phyloP scores from a whole-genome alignment of 305 asterid species.

The Fraxinus ornus region DNA sequence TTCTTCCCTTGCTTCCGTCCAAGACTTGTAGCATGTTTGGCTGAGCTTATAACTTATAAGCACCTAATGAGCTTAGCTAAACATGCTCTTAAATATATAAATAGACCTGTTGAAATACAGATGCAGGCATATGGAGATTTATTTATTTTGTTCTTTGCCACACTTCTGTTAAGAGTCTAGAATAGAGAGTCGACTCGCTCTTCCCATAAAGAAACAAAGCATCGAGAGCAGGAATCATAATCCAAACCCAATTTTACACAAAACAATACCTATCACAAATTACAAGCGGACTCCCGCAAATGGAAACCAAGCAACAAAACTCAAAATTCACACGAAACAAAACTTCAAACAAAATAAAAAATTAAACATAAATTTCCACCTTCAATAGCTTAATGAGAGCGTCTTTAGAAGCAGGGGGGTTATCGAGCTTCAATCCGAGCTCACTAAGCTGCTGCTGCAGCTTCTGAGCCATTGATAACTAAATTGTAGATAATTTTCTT shows the following conservation, averaged over 20 bases:
- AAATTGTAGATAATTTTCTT: slow-evolving; percentile 21
- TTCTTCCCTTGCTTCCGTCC: not conserved
- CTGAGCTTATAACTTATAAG: not conserved
- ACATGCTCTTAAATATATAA: not conserved
- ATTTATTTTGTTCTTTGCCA: not conserved
- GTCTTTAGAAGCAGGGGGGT: slow-evolving; percentile 67
- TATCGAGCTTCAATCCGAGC: slow-evolving; percentile 81
- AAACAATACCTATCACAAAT: slow-evolving; percentile 15
- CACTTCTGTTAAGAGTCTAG: not conserved
- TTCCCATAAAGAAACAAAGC: not conserved
- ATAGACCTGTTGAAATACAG: not conserved
- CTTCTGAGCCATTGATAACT: slow-evolving; percentile 51
- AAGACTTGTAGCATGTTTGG: not conserved
- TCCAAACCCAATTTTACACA: slow-evolving; percentile 17
- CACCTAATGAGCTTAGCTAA: not conserved
- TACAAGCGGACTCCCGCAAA: slow-evolving; percentile 3
- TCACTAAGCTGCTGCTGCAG: slow-evolving; percentile 57
- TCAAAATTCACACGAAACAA: not conserved
- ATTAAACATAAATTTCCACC: slow-evolving; percentile 35
- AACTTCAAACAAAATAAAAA: slow-evolving; percentile 16
- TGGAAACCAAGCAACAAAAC: slow-evolving; percentile 27
- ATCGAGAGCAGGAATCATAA: slow-evolving; percentile 32
- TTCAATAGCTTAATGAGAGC: slow-evolving; percentile 76
- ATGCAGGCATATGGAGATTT: not conserved
- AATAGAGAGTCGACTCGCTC: not conserved